Evolutionary conservation across 1,284 basidiomycete species (phyloP).

Genomic region (Coriolopsis trogii): DNA sequence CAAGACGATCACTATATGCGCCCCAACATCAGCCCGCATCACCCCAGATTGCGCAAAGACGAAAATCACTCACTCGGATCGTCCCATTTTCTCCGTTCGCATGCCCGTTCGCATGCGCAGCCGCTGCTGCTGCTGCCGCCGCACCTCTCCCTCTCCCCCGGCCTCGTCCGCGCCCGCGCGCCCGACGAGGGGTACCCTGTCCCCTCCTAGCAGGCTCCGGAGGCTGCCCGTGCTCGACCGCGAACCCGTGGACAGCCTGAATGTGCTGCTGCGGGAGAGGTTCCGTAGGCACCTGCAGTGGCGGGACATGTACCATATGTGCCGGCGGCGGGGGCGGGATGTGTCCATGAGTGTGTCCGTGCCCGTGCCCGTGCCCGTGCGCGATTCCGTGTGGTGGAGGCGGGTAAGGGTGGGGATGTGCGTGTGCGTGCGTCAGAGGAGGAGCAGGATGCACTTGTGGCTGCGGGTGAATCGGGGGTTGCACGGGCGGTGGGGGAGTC

Average conservation of each 20-base stretch:
- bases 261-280: slow-evolving; percentile 3
- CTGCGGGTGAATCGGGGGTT: not conserved
- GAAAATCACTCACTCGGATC: not conserved
- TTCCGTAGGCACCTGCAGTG: slow-evolving; percentile 2
- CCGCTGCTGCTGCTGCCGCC: slow-evolving; percentile 1
- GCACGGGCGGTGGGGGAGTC: not conserved
- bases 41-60: not conserved
- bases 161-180: slow-evolving; percentile 15
- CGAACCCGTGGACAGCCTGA: slow-evolving; percentile 1
- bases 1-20: no score
- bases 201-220: not conserved
- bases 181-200: slow-evolving; percentile 6
- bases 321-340: not conserved
- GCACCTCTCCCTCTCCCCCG: slow-evolving; percentile 3
- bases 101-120: slow-evolving; percentile 13
- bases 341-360: not conserved
- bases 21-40: no score
- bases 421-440: not conserved
- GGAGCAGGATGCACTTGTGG: not conserved
- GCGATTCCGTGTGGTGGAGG: not conserved
- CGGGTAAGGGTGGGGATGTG: not conserved
- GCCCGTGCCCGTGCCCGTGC: not conserved
- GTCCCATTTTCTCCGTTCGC: slow-evolving; percentile 8
- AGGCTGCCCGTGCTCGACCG: not conserved
- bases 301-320: not conserved